Conservation (phyloP, 2,329 filamentous ascomycete species). For the Neonectria magnoliae region DNA sequence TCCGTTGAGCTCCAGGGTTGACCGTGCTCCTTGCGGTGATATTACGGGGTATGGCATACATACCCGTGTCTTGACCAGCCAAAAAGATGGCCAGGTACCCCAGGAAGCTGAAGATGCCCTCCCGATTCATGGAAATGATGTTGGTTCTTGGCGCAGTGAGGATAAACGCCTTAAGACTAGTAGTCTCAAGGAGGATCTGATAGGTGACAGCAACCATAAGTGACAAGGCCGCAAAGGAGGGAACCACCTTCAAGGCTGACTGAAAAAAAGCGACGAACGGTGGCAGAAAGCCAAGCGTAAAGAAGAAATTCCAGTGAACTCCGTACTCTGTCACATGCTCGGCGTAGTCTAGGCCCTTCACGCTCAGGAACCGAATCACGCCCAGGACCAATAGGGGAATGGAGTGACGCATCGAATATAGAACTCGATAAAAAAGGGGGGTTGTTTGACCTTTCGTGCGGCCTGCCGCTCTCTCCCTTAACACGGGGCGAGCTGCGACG, state of each 20-base stretch:
- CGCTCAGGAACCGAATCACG: constrained; percentile 81
- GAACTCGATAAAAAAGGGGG: constrained; percentile 66
- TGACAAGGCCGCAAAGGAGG: constrained; percentile 80
- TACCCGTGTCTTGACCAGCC: constrained; percentile 84
- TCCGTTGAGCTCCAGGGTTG: constrained; percentile 59
- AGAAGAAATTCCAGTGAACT: constrained; percentile 99
- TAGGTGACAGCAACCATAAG: constrained; percentile 76
- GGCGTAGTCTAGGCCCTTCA: constrained; percentile 95
- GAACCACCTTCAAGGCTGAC: constrained; percentile 73
- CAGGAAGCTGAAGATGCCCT: constrained; percentile 93
- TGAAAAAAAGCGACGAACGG: constrained; percentile 90
- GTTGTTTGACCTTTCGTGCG: constrained; percentile 59
- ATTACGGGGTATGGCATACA: constrained; percentile 76
- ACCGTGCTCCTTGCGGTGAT: constrained; percentile 55
- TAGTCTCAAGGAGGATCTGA: constrained; percentile 79
- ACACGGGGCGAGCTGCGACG: constrained; percentile 83
- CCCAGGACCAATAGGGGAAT: constrained; percentile 85
- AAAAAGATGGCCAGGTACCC: constrained; percentile 97
- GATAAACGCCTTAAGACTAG: constrained; percentile 82
- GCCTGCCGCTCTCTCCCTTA: constrained; percentile 72
- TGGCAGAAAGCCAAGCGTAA: constrained; percentile 88
- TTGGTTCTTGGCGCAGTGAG: constrained; percentile 82
- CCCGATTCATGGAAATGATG: constrained; percentile 88
- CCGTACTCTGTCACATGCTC: constrained; percentile 98
- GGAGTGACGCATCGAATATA: constrained; percentile 79